A percentile compares a stretch with the other conserved stretches of the same genome.
Conservation (phyloP, 2,329 filamentous ascomycete genomes). For the Phaeosphaeria sp. region DNA sequence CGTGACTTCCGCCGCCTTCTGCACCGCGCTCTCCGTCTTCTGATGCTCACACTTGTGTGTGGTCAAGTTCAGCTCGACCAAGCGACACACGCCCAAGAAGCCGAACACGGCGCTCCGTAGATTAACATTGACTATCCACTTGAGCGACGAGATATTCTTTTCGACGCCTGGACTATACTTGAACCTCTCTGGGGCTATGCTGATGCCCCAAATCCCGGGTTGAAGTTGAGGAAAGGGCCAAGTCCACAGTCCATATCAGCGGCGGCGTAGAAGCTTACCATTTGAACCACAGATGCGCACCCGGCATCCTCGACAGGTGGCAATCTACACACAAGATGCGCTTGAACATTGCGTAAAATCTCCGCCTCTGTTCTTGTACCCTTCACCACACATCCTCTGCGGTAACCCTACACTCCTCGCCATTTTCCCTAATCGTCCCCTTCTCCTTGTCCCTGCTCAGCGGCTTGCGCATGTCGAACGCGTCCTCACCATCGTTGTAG, state of each 20-base stretch:
- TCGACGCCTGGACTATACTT: too few species aligned
- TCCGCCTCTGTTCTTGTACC: background rate
- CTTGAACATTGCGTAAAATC: background rate
- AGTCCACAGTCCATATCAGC: background rate
- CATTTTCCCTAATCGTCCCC: constrained; percentile 80
- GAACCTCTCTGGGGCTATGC: too few species aligned
- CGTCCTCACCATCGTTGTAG: constrained; percentile 94
- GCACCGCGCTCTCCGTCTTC: too few species aligned
- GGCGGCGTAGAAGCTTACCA: background rate
- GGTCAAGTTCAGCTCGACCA: too few species aligned
- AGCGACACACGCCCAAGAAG: too few species aligned
- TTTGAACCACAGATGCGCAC: background rate
- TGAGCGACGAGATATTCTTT: too few species aligned
- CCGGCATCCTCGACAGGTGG: too few species aligned
- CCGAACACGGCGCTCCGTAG: too few species aligned
- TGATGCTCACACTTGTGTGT: too few species aligned
- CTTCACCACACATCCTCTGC: constrained; percentile 84
- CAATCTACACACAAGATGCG: background rate
- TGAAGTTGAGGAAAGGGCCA: background rate
- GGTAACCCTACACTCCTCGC: constrained; percentile 77
- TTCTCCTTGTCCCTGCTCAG: constrained; percentile 78
- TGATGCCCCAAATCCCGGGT: too few species aligned
- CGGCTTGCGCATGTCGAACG: constrained; percentile 95
- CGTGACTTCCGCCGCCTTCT: too few species aligned
- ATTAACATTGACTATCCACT: too few species aligned